These are phyloP conservation scores for Pisolithus orientalis DNA, from an alignment of 768 basidiomycete species.

Conservation along the genomic window DNA sequence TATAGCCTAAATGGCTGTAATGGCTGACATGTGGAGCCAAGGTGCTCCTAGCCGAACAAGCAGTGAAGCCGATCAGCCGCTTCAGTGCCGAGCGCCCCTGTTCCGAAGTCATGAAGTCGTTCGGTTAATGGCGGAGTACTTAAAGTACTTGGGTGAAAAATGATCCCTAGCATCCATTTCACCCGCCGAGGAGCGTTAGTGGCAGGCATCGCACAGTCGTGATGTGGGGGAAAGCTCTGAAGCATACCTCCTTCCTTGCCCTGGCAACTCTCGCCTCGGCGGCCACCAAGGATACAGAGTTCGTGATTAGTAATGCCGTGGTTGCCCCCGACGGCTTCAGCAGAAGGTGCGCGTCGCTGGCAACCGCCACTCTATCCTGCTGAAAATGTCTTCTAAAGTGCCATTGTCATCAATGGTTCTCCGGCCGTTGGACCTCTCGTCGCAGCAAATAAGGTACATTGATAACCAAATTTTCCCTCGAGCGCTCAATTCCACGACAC, in stretches of 20 bases:
- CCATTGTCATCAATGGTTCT: slow-evolving; percentile 35
- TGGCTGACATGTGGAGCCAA: neutral
- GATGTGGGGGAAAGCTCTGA: slow-evolving; percentile 10
- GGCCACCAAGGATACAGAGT: slow-evolving; percentile 13
- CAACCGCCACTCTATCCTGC: neutral
- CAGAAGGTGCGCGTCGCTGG: slow-evolving; percentile 17
- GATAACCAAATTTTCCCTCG: neutral
- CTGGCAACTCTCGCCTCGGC: slow-evolving; percentile 8
- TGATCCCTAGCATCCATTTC: neutral
- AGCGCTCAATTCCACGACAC: neutral
- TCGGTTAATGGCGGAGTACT: neutral
- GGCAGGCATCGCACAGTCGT: neutral
- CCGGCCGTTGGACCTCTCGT: slow-evolving; percentile 35
- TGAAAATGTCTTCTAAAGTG: slow-evolving; percentile 10
- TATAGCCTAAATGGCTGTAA: neutral
- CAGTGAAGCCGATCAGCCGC: neutral
- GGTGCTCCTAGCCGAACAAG: neutral
- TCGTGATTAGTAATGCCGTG: slow-evolving; percentile 33
- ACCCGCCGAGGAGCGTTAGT: neutral
- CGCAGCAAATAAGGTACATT: slow-evolving; percentile 31
- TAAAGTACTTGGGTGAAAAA: neutral
- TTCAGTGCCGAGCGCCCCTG: neutral
- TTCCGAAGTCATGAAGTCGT: neutral
- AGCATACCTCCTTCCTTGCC: slow-evolving; percentile 3
- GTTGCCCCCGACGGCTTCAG: slow-evolving; percentile 39